A percentile compares a stretch with the other conserved stretches of the same genome.
Evolutionary conservation across 2,329 filamentous ascomycete genomes (phyloP).

Genomic region (Epichloe gansuensis): DNA sequence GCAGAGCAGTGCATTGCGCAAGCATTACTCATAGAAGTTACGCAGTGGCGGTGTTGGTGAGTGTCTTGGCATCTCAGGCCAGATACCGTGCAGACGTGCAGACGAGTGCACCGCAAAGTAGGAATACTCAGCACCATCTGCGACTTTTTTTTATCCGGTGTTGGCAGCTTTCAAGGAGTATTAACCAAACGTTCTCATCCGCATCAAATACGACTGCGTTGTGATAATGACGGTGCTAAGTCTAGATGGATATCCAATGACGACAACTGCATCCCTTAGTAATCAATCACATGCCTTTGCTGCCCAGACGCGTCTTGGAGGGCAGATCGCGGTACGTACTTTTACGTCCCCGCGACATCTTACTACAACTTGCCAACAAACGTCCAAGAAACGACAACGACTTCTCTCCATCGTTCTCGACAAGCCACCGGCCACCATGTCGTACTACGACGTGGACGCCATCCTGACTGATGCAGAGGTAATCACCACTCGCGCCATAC

Average conservation of each 20-base stretch:
- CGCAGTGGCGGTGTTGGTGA: no score
- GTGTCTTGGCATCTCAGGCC: no score
- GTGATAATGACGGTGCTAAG: no score
- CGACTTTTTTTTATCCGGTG: no score
- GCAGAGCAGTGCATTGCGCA: no score
- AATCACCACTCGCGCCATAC: constrained; percentile 7
- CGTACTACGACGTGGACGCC: constrained; percentile 75
- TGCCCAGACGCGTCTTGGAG: background rate
- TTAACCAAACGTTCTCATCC: no score
- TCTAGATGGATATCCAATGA: background rate
- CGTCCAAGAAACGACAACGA: background rate
- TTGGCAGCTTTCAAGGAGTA: no score
- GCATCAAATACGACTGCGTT: no score
- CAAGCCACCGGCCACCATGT: constrained; percentile 29
- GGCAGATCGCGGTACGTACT: background rate
- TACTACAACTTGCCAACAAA: background rate
- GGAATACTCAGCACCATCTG: no score
- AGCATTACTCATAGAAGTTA: no score
- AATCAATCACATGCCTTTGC: constrained; percentile 5
- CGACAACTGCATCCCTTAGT: background rate
- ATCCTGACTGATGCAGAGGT: constrained; percentile 80
- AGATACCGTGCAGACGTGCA: no score
- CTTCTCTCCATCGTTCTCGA: background rate
- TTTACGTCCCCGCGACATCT: background rate
- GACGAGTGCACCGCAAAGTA: no score